Conservation (phyloP, 441 rosid genomes). For the Iberis amara region DNA sequence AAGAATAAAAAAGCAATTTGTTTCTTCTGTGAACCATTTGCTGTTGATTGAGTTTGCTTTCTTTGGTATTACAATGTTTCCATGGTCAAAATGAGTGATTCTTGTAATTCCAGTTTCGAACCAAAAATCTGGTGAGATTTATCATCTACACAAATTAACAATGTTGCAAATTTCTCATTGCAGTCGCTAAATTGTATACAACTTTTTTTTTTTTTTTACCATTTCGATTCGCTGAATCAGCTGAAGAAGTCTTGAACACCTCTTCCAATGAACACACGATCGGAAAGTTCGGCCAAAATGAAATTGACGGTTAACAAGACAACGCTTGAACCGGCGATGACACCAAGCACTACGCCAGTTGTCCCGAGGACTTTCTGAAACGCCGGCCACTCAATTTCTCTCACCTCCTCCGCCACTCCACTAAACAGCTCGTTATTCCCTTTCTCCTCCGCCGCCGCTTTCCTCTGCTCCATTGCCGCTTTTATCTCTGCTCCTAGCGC, state of each 20-base stretch:
- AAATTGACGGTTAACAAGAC: constrained; percentile 81
- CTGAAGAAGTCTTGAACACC: constrained; percentile 80
- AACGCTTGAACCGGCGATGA: constrained; percentile 77
- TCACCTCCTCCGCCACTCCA: constrained; percentile 80
- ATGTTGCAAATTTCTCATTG: neutral
- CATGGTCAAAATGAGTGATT: constrained; percentile 26
- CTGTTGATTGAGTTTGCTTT: constrained; percentile 13
- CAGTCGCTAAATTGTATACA: neutral
- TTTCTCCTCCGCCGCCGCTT: constrained; percentile 34
- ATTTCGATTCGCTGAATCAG: constrained; percentile 12
- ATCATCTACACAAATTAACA: neutral
- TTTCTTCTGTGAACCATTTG: constrained; percentile 7
- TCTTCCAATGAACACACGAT: constrained; percentile 65
- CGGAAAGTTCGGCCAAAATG: constrained; percentile 80
- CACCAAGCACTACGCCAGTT: constrained; percentile 81
- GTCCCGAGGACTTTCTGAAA: constrained; percentile 75
- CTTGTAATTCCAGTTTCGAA: neutral
- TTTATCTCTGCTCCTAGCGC: constrained; percentile 62
- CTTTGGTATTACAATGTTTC: neutral
- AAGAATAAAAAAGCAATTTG: neutral
- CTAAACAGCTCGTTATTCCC: constrained; percentile 41
- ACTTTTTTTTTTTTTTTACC: neutral
- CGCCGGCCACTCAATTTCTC: constrained; percentile 84
- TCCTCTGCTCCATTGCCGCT: constrained; percentile 62
- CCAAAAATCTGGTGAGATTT: no score